Percentiles rank a stretch among this genome's conserved stretches.
phyloP scores from a whole-genome alignment of 805 yeast species.

The Zygosaccharomyces bailii region DNA sequence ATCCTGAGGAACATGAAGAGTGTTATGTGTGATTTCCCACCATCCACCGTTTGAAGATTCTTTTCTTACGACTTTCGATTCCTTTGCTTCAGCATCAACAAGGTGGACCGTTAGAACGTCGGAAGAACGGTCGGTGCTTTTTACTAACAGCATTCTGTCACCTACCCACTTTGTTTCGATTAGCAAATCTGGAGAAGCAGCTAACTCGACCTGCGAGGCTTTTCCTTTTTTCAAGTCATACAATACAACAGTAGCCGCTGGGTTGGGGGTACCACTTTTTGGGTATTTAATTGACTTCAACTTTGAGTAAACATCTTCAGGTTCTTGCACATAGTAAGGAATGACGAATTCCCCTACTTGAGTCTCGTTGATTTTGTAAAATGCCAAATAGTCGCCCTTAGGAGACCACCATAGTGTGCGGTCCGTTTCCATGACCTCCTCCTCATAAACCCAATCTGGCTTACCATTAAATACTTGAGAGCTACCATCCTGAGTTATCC shows the following conservation, averaged over 20 bases:
- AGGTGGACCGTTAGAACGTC: slow-evolving; percentile 58
- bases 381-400: slow-evolving; percentile 59
- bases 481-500: slow-evolving; percentile 69
- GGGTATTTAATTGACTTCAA: slow-evolving; percentile 68
- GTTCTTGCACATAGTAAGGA: slow-evolving; percentile 65
- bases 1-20: slow-evolving; percentile 55
- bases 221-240: slow-evolving; percentile 37
- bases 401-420: slow-evolving; percentile 88
- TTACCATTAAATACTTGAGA: slow-evolving; percentile 74
- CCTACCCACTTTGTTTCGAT: slow-evolving; percentile 76
- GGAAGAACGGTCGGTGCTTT: slow-evolving; percentile 62
- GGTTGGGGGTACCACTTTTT: slow-evolving; percentile 77
- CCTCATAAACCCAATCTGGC: slow-evolving; percentile 88
- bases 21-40: slow-evolving; percentile 73
- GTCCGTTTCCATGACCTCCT: slow-evolving; percentile 72
- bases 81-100: slow-evolving; percentile 42
- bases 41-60: slow-evolving; percentile 57
- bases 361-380: slow-evolving; percentile 68
- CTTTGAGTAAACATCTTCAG: slow-evolving; percentile 57
- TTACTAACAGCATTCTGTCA: slow-evolving; percentile 46
- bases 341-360: slow-evolving; percentile 68
- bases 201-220: slow-evolving; percentile 42
- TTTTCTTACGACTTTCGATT: slow-evolving; percentile 44
- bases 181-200: slow-evolving; percentile 46
- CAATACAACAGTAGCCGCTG: slow-evolving; percentile 54